Conservation (phyloP, 2,329 filamentous ascomycete species). For the Cadophora sp. region DNA sequence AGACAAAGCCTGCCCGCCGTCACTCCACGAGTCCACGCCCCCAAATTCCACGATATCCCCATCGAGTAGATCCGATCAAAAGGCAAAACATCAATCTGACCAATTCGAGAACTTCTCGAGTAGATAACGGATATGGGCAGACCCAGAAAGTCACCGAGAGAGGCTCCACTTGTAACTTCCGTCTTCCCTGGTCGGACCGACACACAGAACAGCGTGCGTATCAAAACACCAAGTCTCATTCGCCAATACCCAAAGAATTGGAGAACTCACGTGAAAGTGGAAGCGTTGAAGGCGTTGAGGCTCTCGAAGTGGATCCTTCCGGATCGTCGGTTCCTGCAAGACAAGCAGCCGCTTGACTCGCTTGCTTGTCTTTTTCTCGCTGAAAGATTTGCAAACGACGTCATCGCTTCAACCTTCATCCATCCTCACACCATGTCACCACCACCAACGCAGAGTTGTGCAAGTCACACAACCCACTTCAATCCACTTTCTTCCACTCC, state of each 20-base stretch:
- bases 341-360: slow-evolving; percentile 10
- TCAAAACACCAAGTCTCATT: neutral
- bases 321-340: slow-evolving; percentile 5
- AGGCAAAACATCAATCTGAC: neutral
- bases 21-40: neutral
- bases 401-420: slow-evolving; percentile 22
- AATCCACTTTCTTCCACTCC: slow-evolving; percentile 1
- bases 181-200: slow-evolving; percentile 15
- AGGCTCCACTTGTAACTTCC: slow-evolving; percentile 12
- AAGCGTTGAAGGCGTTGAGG: neutral
- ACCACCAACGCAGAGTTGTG: neutral
- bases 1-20: neutral
- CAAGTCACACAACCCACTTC: neutral
- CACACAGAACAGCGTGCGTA: slow-evolving; percentile 5
- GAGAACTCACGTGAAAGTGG: slow-evolving; percentile 12
- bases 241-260: neutral
- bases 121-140: neutral
- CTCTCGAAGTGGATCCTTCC: neutral
- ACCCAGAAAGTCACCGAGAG: slow-evolving; percentile 25
- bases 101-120: neutral
- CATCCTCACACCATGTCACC: neutral
- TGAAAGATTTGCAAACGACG: slow-evolving; percentile 13
- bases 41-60: neutral
- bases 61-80: neutral
- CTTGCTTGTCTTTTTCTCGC: slow-evolving; percentile 9